Evolutionary conservation across 2,329 filamentous ascomycete species (phyloP).

Genomic region (Fusarium haematococcum): DNA sequence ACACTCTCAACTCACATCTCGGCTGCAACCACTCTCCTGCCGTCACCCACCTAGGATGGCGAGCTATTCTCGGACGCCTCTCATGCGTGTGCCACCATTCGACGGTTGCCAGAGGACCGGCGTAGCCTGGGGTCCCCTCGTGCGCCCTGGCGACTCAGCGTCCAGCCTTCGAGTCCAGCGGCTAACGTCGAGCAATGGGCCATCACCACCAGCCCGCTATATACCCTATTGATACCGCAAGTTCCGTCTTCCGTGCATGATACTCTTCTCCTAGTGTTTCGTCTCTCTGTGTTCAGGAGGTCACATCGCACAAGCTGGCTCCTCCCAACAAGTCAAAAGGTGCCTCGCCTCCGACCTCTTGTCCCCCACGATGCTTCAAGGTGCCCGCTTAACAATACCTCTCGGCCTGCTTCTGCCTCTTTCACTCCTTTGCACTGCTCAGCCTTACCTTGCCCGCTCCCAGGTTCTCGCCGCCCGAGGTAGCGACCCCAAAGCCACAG

Average conservation of each 20-base stretch:
- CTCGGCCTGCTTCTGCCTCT: conserved; percentile 46
- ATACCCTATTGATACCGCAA: conserved; percentile 64
- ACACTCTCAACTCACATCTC: conserved; percentile 38
- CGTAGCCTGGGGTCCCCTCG: conserved; percentile 39
- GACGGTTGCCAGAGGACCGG: conserved; percentile 34
- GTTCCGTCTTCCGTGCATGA: conserved; percentile 56
- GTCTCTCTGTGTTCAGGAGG: conserved; percentile 57
- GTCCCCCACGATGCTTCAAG: conserved; percentile 55
- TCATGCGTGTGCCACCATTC: conserved; percentile 55
- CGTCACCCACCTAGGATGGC: conserved; percentile 45
- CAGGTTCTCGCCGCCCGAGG: conserved; percentile 39
- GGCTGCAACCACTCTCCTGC: conserved; percentile 46
- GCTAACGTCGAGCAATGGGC: conserved; percentile 57
- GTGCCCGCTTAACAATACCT: conserved; percentile 42
- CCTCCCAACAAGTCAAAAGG: conserved; percentile 47
- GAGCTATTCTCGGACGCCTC: conserved; percentile 52
- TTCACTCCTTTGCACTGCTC: conserved; percentile 45
- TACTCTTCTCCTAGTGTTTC: conserved; percentile 64
- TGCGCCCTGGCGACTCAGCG: conserved; percentile 55
- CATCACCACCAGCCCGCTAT: conserved; percentile 67
- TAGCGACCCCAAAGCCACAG: conserved; percentile 64
- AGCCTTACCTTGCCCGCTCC: conserved; percentile 47
- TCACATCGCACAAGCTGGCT: conserved; percentile 51
- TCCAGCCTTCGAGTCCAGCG: conserved; percentile 54
- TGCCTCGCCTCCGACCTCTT: conserved; percentile 37